A percentile compares a stretch with the other conserved stretches of the same genome.
Evolutionary conservation across 148 eudicot genomes (phyloP).

Genomic region (Rhododendron williamsianum): DNA sequence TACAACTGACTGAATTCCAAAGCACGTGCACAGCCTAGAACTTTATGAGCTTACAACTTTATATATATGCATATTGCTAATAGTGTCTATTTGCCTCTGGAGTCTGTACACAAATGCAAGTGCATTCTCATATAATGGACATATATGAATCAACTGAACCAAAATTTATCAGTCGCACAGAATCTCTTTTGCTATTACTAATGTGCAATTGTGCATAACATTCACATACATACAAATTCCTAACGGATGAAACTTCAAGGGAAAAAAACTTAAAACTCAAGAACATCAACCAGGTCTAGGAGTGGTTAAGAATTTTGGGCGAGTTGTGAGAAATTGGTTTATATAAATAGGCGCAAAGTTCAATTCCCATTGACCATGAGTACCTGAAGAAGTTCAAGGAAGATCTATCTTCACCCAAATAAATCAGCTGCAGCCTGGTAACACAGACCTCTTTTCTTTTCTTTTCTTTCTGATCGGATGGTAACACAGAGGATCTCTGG

Average conservation of each 20-base stretch:
- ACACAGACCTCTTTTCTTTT: not conserved
- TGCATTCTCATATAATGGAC: not conserved
- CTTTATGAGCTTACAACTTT: not conserved
- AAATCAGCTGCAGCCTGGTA: not conserved
- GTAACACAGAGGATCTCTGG: not conserved
- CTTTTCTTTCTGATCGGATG: not conserved
- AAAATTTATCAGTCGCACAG: not conserved
- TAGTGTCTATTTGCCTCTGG: not conserved
- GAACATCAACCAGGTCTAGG: not conserved
- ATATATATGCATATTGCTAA: not conserved
- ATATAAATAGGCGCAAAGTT: not conserved
- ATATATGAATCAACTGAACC: not conserved
- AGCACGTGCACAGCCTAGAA: constrained; percentile 1
- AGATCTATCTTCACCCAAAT: not conserved
- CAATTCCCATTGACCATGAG: not conserved
- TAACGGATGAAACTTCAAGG: not conserved
- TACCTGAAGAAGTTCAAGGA: not conserved
- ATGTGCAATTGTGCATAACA: not conserved
- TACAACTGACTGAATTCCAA: not conserved
- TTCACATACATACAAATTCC: not conserved
- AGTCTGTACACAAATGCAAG: not conserved
- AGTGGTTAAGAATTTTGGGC: not conserved
- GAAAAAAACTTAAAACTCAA: not conserved
- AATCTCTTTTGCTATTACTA: not conserved
- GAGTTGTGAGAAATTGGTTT: not conserved